Evolutionary conservation across 1,284 basidiomycete genomes (phyloP), one percentile per base, ranked within the genome.

Genomic region (Cronartium ribicola): DNA sequence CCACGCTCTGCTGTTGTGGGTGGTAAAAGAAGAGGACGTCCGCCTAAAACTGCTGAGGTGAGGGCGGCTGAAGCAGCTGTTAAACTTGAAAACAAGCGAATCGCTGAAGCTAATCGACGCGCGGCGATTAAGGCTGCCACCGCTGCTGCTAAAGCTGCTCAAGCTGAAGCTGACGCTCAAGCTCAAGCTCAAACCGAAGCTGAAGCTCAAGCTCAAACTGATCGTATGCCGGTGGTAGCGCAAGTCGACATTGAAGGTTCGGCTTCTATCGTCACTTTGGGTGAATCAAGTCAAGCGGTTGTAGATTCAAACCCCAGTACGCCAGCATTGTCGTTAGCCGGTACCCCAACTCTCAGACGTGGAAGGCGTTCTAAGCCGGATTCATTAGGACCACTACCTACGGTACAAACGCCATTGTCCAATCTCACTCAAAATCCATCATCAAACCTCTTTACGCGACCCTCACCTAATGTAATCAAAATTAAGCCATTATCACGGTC

Each of bases 191-290:
- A n/a, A 29, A 11, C n/a, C 17, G 63, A 63, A 29, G 29, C 29
- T 29, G 36, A 48, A 37, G 67, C 51, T 17, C 40, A 36, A 10
- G 17, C 59, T n/a, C 39, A n/a, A 29, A 20, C n/a, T 37, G 63
- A 63, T 57, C 68, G 68, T 10, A 36, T 65, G 62, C 62, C 69
- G 22, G 46, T 72, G 20, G 62, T 72, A 20, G 69, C 69, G 22
- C 69, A 72, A 66, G 65, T 72, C 44, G 69, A 72, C 40, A 55
- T 72, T 41, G 69, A 48, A 55, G 61, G 69, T 55, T 72, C 69
- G 10, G 69, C 69, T n/a, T 72, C 69, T 37, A 72, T 72, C 41
- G 69, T 72, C 3, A 61, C 48, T 39, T 44, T 72, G 7, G 64
- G 61, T 22, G 48, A 61, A 14, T 55, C 46, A 29, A 39, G 67